Base-by-base conservation (phyloP, 768 basidiomycete genomes). In the Termitomyces sp. region DNA sequence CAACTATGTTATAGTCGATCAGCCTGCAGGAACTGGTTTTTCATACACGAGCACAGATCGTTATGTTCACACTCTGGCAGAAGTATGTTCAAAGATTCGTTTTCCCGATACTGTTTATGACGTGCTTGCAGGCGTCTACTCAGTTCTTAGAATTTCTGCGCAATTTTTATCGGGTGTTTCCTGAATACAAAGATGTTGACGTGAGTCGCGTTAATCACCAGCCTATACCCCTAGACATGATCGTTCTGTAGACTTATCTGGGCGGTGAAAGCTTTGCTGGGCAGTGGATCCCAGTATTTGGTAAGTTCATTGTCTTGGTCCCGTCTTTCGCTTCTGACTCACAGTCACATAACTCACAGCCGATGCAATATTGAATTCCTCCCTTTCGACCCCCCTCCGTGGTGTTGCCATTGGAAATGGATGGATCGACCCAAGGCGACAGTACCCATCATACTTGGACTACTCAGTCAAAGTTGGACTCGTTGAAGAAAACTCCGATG, bases 211-310 rank as follows among this genome's bases (percentile, higher is more conserved):
- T 40, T 61, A 4, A 50, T 8, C 26, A 34, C n/a, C 13, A 5
- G 24, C 14, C 12, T 34, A 54, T 59, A 47, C 7, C 33, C 27
- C 55, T 18, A 56, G n/a, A 37, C 13, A 55, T 43, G 13, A 10
- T n/a, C 32, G 48, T 5, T 18, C 33, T 59, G 44, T 68, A 98
- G 95, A 97, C 95, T 6, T 99, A 95, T 72, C 74, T 99, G 4
- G 91, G 91, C 0, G 97, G 97, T 58, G 97, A 99, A 78, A 95
- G 93, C 60, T 99, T 86, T 71, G 97, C 95, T 27, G 97, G 97
- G 24, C 95, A 98, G 75, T 98, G 90, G 77, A 96, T 99, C 65
- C 97, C 97, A 4, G 96, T 93, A 71, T 95, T 95, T 65, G 93
- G 93, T 88, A 65, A 62, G 76, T 45, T 13, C 48, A 24, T n/a